Evolutionary conservation across 2,329 filamentous ascomycete genomes (phyloP).

Genomic region (Ceratocystis alfenasii): DNA sequence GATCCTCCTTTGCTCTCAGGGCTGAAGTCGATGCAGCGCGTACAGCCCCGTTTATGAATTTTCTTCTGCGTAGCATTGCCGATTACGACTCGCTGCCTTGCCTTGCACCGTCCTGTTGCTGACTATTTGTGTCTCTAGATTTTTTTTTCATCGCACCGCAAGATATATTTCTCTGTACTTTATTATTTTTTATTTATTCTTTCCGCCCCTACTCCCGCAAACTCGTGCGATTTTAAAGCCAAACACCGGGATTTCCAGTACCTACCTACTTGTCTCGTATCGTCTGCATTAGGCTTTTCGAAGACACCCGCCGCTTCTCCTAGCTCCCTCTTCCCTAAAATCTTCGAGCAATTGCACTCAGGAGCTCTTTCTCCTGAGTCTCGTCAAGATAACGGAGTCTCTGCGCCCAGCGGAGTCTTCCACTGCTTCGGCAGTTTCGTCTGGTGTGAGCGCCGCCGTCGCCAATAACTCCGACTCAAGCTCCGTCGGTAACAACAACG

Average conservation of each 20-base stretch:
- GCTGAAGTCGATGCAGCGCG: neutral
- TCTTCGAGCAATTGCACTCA: constrained; percentile 12
- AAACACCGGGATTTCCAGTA: neutral
- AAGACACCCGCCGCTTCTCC: neutral
- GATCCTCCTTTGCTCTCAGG: neutral
- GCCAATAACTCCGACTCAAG: constrained; percentile 18
- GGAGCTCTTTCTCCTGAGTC: constrained; percentile 22
- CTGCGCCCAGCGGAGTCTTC: constrained; percentile 22
- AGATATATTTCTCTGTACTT: constrained; percentile 7
- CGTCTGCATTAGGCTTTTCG: neutral
- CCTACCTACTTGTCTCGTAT: neutral
- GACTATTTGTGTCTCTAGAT: neutral
- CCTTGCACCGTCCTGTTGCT: neutral
- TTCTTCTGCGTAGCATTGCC: neutral
- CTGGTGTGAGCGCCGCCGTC: constrained; percentile 21
- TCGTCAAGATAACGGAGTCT: constrained; percentile 22
- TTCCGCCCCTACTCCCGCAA: neutral
- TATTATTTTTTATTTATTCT: neutral
- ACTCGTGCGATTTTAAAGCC: neutral
- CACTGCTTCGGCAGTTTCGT: constrained; percentile 22
- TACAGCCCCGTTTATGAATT: neutral
- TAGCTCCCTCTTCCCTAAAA: neutral
- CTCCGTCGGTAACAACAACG: constrained; percentile 9
- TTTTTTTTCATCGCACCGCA: neutral
- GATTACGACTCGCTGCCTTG: too few species aligned